Percentiles rank a stretch among this genome's conserved stretches.
Evolutionary conservation across 1,284 basidiomycete genomes (phyloP).

Genomic region (Ganoderma lingzhi): DNA sequence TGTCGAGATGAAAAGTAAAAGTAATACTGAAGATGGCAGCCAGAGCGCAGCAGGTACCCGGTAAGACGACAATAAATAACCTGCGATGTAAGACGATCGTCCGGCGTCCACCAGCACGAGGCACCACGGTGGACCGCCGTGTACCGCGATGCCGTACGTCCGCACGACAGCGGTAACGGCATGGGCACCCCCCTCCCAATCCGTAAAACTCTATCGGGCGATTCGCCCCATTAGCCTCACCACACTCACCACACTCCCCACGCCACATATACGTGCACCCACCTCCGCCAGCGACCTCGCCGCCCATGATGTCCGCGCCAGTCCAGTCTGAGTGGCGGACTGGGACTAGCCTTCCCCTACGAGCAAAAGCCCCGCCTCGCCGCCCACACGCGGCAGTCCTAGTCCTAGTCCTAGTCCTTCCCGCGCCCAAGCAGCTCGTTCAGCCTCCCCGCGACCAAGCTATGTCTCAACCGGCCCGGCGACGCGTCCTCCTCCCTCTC

Average conservation of each 20-base stretch:
- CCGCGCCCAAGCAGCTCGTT: conserved; percentile 47
- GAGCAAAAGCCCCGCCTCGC: no score
- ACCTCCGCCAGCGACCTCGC: background rate
- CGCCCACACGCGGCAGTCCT: no score
- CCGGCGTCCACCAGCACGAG: background rate
- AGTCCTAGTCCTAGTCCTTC: conserved; percentile 16
- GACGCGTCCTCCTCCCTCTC: conserved; percentile 10
- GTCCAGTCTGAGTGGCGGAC: background rate
- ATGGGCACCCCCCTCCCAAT: background rate
- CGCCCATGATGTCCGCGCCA: background rate
- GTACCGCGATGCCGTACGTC: background rate
- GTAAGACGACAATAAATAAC: background rate
- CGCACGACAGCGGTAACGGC: background rate
- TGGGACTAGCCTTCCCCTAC: conserved; percentile 21
- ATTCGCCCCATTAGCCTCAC: conserved; percentile 1
- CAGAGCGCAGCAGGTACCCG: background rate
- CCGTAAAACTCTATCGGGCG: conserved; percentile 2
- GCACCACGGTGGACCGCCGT: background rate
- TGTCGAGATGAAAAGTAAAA: background rate
- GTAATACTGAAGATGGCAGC: background rate
- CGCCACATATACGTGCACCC: background rate
- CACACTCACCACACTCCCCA: background rate
- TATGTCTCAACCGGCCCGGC: conserved; percentile 36
- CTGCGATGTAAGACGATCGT: background rate
- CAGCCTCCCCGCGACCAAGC: conserved; percentile 46